These are phyloP conservation scores for Boletus mariae DNA, from an alignment of 1,284 basidiomycete genomes.

Conservation along the genomic window DNA sequence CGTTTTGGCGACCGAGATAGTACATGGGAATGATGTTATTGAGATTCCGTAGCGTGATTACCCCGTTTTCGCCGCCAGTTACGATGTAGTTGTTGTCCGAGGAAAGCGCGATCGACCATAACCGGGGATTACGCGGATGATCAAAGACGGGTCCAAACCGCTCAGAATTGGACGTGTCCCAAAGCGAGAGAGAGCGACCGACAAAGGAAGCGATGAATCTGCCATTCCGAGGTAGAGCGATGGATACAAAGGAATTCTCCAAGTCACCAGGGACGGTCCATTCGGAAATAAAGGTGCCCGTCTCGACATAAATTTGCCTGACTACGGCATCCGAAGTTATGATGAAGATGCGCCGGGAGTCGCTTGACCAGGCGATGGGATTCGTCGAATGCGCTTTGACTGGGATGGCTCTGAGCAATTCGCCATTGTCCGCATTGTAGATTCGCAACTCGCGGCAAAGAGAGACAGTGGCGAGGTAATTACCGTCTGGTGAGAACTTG, in stretches of 20 bases:
- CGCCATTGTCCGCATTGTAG: constrained; percentile 2
- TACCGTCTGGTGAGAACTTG: constrained; percentile 13
- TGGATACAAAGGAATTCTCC: constrained; percentile 1
- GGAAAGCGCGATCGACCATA: constrained; percentile 5
- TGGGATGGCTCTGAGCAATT: not conserved
- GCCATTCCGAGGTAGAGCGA: constrained; percentile 1
- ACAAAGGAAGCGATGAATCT: constrained; percentile 5
- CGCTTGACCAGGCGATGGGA: constrained; percentile 4
- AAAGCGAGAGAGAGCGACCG: constrained; percentile 3
- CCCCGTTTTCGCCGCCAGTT: constrained; percentile 2
- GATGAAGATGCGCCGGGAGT: constrained; percentile 3
- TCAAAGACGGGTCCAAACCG: constrained; percentile 6
- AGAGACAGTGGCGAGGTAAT: constrained; percentile 4
- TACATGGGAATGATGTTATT: constrained; percentile 5
- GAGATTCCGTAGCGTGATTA: constrained; percentile 3
- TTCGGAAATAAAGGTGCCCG: constrained; percentile 5
- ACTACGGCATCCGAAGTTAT: not conserved
- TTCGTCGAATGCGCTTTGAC: constrained; percentile 4
- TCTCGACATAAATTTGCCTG: constrained; percentile 2
- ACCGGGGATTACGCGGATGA: constrained; percentile 3
- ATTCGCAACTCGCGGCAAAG: constrained; percentile 2
- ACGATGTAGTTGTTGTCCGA: constrained; percentile 3
- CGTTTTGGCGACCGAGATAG: constrained; percentile 2
- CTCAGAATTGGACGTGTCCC: constrained; percentile 3
- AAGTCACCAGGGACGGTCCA: not conserved